Conservation (phyloP, 2,329 filamentous ascomycete species). For the Diplocarpon rosae region DNA sequence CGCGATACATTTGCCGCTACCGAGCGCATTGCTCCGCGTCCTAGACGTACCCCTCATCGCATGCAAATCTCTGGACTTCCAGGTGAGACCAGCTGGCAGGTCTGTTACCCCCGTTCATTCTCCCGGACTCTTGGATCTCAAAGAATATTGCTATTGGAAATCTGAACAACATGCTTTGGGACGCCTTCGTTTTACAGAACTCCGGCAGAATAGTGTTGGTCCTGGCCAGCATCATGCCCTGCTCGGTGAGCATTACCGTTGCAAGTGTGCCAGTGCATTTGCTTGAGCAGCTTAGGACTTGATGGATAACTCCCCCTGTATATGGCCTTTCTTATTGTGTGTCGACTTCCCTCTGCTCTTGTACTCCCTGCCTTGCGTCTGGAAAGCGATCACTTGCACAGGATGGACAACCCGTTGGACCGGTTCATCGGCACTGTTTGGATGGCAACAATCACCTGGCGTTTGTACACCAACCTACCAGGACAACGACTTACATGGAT, state of each 20-base stretch:
- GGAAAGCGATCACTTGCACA: conserved; percentile 21
- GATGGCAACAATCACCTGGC: conserved; percentile 24
- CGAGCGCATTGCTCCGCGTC: conserved; percentile 63
- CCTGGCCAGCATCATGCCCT: conserved; percentile 24
- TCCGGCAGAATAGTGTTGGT: conserved; percentile 20
- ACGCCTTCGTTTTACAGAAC: conserved; percentile 24
- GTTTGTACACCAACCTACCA: conserved; percentile 23
- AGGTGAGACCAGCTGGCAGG: conserved; percentile 99
- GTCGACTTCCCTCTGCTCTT: conserved; percentile 25
- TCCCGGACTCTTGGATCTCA: conserved; percentile 31
- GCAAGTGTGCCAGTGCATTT: conserved; percentile 28
- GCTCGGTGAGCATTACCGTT: conserved; percentile 16
- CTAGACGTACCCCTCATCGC: conserved; percentile 85
- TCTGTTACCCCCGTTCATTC: conserved; percentile 65
- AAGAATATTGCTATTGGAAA: conserved; percentile 27
- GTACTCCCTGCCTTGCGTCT: conserved; percentile 20
- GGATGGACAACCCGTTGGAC: conserved; percentile 22
- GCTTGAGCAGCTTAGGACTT: conserved; percentile 26
- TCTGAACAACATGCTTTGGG: conserved; percentile 25
- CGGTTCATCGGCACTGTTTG: conserved; percentile 16
- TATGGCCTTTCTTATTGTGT: conserved; percentile 25
- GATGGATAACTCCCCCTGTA: conserved; percentile 18
- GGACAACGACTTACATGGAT: conserved; percentile 64
- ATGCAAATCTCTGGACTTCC: conserved; percentile 98
- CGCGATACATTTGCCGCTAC: conserved; percentile 50